phyloP scores from a whole-genome alignment of 2,329 filamentous ascomycete species.

The Colletotrichum musicola region DNA sequence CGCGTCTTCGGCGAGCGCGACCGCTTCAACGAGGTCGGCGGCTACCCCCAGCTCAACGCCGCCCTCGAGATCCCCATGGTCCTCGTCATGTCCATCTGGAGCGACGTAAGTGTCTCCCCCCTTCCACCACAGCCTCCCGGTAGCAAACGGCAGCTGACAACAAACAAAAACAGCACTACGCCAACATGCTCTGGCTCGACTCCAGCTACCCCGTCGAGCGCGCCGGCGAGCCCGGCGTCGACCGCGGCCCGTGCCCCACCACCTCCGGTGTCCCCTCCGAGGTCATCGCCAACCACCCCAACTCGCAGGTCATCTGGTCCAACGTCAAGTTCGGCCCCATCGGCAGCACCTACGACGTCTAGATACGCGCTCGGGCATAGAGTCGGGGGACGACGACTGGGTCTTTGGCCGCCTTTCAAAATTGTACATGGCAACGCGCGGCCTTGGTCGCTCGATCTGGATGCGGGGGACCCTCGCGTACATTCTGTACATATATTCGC shows the following conservation, averaged over 20 bases:
- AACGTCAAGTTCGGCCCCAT: slow-evolving; percentile 64
- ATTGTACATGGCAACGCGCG: background rate
- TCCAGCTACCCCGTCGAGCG: slow-evolving; percentile 61
- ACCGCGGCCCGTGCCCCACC: slow-evolving; percentile 60
- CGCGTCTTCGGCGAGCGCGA: slow-evolving; percentile 64
- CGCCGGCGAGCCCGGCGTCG: slow-evolving; percentile 52
- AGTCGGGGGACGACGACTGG: background rate
- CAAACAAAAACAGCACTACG: slow-evolving; percentile 54
- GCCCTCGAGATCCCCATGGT: slow-evolving; percentile 70
- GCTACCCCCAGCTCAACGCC: slow-evolving; percentile 64
- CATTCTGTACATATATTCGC: slow-evolving; percentile 23
- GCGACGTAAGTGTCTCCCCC: slow-evolving; percentile 55
- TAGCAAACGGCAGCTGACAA: background rate
- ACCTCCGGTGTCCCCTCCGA: slow-evolving; percentile 58
- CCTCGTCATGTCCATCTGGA: slow-evolving; percentile 71
- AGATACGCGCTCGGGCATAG: background rate
- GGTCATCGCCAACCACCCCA: slow-evolving; percentile 54
- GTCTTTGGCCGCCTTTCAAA: background rate
- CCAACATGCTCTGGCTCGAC: slow-evolving; percentile 76
- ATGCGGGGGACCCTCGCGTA: background rate
- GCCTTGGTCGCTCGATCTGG: no score
- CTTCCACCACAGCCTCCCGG: fast-evolving
- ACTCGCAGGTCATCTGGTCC: slow-evolving; percentile 59
- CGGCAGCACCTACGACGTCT: slow-evolving; percentile 52
- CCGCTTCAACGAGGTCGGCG: slow-evolving; percentile 64